These are phyloP conservation scores for Crithidia mellificae DNA, from an alignment of 208 protist genomes.

Conservation along the genomic window DNA sequence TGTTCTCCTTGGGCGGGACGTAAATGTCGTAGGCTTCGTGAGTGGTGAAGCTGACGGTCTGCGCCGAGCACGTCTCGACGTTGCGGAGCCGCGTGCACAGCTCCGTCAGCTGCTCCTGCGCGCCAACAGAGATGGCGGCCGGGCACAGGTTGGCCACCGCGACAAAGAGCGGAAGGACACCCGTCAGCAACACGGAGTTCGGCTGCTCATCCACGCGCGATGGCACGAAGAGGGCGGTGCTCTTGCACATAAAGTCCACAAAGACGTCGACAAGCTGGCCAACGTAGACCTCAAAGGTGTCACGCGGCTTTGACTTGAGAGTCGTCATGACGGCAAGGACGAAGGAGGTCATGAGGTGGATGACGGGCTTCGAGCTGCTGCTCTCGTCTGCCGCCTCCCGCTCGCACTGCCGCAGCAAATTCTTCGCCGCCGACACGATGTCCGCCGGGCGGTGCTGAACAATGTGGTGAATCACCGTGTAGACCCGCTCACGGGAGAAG, in stretches of 20 bases:
- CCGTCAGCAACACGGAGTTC: constrained; percentile 67
- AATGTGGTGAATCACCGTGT: constrained; percentile 49
- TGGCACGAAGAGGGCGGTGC: constrained; percentile 19
- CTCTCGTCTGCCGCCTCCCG: constrained; percentile 28
- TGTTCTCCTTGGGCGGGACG: constrained; percentile 32
- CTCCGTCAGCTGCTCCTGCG: constrained; percentile 38
- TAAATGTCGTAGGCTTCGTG: constrained; percentile 81
- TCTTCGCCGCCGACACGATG: constrained; percentile 30
- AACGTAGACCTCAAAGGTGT: constrained; percentile 26
- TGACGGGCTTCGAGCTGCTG: constrained; percentile 33
- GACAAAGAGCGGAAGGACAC: constrained; percentile 73
- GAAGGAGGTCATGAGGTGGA: constrained; percentile 70
- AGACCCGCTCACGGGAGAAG: constrained; percentile 46
- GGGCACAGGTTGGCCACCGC: constrained; percentile 65
- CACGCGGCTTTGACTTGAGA: constrained; percentile 17
- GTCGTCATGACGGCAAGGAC: constrained; percentile 56
- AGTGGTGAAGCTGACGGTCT: constrained; percentile 62
- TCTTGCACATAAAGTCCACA: constrained; percentile 33
- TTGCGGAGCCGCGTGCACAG: constrained; percentile 29
- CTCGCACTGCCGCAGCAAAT: constrained; percentile 36
- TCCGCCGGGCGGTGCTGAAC: constrained; percentile 30
- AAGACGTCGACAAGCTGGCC: constrained; percentile 55
- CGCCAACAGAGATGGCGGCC: constrained; percentile 34
- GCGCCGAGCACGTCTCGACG: constrained; percentile 16
- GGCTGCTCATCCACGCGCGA: constrained; percentile 26